These are phyloP conservation scores for Sugiyamaella smithiae DNA, from an alignment of 805 yeast species.

Conservation along the genomic window DNA sequence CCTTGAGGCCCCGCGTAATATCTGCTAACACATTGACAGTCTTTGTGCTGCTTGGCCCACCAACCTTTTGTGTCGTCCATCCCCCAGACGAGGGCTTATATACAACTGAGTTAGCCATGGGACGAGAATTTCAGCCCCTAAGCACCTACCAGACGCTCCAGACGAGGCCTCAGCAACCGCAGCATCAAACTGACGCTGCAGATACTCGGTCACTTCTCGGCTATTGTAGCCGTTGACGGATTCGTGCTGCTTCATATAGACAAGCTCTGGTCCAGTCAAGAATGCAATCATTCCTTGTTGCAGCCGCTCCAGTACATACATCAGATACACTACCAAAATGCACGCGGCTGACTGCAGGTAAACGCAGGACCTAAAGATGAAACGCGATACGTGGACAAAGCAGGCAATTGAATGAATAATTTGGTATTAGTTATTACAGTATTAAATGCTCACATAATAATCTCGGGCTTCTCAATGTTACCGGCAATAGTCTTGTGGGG, in stretches of 20 bases:
- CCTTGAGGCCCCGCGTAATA: slow-evolving; percentile 6
- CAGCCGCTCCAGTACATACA: too few relatives aligned
- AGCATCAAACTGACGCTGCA: slow-evolving; percentile 15
- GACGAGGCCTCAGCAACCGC: slow-evolving; percentile 16
- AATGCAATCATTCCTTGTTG: too few relatives aligned
- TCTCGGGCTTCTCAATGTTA: slow-evolving; percentile 96
- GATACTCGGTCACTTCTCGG: slow-evolving; percentile 18
- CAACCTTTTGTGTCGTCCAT: slow-evolving; percentile 20
- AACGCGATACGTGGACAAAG: too few relatives aligned
- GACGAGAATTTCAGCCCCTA: too few relatives aligned
- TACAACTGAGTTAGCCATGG: slow-evolving; percentile 14
- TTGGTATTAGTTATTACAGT: slow-evolving; percentile 2
- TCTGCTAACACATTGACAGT: slow-evolving; percentile 14
- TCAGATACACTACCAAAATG: too few relatives aligned
- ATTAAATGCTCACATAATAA: slow-evolving; percentile 71
- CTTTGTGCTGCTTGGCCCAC: slow-evolving; percentile 12
- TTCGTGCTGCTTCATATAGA: slow-evolving; percentile 8
- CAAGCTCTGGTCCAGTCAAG: too few relatives aligned
- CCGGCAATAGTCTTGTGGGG: slow-evolving; percentile 97
- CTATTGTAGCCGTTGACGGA: slow-evolving; percentile 22
- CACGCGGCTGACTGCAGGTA: too few relatives aligned
- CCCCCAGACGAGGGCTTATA: slow-evolving; percentile 24
- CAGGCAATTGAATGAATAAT: too few relatives aligned
- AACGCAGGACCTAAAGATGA: too few relatives aligned
- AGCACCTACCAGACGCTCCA: background rate